Evolutionary conservation across 768 basidiomycete genomes (phyloP).

Genomic region (Phanerodontia chrysosporium): DNA sequence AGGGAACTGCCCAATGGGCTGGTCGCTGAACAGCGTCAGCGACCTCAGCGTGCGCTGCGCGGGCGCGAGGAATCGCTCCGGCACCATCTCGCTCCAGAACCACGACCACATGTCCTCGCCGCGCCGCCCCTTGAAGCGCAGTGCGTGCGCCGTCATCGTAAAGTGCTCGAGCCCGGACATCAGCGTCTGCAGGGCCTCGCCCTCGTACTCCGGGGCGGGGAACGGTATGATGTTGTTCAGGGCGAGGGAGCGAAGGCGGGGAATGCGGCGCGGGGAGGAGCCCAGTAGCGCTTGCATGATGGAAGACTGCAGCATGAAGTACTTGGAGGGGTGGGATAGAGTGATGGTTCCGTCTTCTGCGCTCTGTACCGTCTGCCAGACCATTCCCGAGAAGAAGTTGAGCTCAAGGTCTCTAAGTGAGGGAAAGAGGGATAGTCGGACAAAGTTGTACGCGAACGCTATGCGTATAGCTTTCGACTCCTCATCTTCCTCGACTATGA

Average conservation of each 20-base stretch:
- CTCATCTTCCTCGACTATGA: constrained; percentile 5
- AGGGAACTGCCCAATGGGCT: constrained; percentile 15
- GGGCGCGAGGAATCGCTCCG: constrained; percentile 14
- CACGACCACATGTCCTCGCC: constrained; percentile 11
- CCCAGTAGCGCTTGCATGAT: constrained; percentile 8
- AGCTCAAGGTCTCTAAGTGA: constrained; percentile 8
- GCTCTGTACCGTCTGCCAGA: background rate
- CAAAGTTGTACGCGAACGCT: background rate
- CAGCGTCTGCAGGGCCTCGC: constrained; percentile 1
- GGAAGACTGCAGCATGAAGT: constrained; percentile 9
- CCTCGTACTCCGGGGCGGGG: constrained; percentile 8
- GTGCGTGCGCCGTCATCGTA: constrained; percentile 7
- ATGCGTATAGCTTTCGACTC: constrained; percentile 1
- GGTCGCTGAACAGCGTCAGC: constrained; percentile 17
- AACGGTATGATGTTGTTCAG: constrained; percentile 15
- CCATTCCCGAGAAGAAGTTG: constrained; percentile 8
- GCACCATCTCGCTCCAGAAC: constrained; percentile 16
- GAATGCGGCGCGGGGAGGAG: constrained; percentile 1
- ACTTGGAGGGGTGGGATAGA: constrained; percentile 1
- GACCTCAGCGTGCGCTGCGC: constrained; percentile 13
- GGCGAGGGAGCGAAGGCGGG: constrained; percentile 6
- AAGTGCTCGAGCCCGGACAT: constrained; percentile 6
- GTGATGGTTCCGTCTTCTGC: constrained; percentile 7
- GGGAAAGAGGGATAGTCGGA: background rate
- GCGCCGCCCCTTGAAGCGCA: constrained; percentile 6